Evolutionary conservation across 768 basidiomycete genomes (phyloP), one percentile per base, ranked within the genome.

Genomic region (Termitomyces sp.): DNA sequence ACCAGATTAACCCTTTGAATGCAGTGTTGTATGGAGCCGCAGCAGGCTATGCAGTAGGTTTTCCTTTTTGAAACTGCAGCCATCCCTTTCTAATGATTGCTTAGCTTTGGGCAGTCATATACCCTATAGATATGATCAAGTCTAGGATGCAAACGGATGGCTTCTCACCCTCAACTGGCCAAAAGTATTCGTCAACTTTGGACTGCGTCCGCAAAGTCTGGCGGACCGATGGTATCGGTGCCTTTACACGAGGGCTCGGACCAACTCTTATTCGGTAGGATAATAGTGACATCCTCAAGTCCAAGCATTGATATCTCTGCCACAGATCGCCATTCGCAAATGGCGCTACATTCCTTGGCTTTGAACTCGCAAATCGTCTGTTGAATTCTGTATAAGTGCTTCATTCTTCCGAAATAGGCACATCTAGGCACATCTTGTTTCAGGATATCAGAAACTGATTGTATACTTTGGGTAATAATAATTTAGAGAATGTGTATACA

Each of bases 121-220:
- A 96, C 75, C 94, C 94, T 15, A 88, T 95, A 69, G 94, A 97
- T 70, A 91, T 97, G 82, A 85, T 98, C 65, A 98, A 98, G 67
- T 93, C 92, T 25, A 84, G 94, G 50, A 89, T 98, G 79, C 96
- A 98, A 72, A 97, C 95, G 0, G 96, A 98, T 65, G 90, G 87
- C 0, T 94, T 94, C 68, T 77, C 83, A 11, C 71, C 84, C 3
- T 75, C 85, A 15, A 86, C 84, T 40, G 87, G 88, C 27, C 87
- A 87, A 61, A 91, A 91, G 65, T 98, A 97, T 70, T 78, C 76
- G 29, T 89, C 89, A 15, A 85, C 91, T 13, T 64, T 92, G 32
- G 87, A 97, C 64, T 95, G 92, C 60, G 84, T 91, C 31, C 81
- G 85, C 32, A 89, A 83, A 51, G 86, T 94, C 16, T 95, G 87